Conservation (phyloP, 257 asterid species). For the Jasminum sambac region DNA sequence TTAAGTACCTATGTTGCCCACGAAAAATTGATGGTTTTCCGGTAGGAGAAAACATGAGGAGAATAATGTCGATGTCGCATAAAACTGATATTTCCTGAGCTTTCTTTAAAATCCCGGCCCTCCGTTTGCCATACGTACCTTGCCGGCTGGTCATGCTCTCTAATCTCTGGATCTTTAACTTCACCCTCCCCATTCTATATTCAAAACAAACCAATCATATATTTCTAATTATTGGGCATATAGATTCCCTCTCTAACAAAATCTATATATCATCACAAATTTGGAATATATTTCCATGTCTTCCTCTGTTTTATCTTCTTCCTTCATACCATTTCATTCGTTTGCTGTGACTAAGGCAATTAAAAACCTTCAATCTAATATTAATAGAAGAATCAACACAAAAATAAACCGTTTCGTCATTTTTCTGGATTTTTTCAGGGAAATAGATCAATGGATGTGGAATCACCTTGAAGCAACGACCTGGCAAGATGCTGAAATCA, state of each 20-base stretch:
- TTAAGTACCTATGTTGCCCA: conserved; percentile 63
- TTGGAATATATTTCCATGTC: background rate
- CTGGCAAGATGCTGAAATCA: conserved; percentile 28
- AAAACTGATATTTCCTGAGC: conserved; percentile 81
- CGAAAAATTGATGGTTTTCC: conserved; percentile 77
- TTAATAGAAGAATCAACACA: background rate
- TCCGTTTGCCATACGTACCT: conserved; percentile 75
- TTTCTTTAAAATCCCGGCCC: conserved; percentile 78
- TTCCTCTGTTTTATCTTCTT: background rate
- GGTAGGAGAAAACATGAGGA: conserved; percentile 84
- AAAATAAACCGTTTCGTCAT: background rate
- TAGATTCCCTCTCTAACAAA: background rate
- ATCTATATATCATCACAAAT: background rate
- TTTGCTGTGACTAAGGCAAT: background rate
- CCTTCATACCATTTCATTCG: background rate
- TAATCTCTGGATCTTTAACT: conserved; percentile 74
- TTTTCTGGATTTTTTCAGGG: background rate
- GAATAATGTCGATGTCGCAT: conserved; percentile 74
- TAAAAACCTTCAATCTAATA: conserved; percentile 3
- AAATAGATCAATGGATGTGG: background rate
- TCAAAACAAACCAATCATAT: conserved; percentile 9
- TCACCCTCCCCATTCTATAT: conserved; percentile 89
- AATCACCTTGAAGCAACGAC: conserved; percentile 23
- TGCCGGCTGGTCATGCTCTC: conserved; percentile 77
- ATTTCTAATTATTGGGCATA: background rate